Base-by-base conservation (phyloP, 768 basidiomycete species). In the Suillus variegatus region DNA sequence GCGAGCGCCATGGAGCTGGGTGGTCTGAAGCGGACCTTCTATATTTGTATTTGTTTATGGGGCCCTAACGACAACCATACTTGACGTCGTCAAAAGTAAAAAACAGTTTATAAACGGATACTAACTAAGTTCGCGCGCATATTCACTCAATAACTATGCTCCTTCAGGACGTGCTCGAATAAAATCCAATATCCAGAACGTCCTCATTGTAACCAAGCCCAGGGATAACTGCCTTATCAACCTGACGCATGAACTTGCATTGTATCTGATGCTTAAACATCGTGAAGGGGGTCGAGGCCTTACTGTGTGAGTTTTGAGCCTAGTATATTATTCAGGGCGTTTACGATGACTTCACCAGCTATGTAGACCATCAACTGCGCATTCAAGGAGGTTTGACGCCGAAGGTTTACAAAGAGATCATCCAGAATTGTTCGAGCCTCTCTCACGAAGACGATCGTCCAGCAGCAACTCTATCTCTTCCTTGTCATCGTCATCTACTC, bases 201-300 rank as follows among this genome's bases (percentile, higher is more conserved):
- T 99, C 68, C 84, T 99, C 65, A 94, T 99, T 75, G 89, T 99
- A 70, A 99, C 97, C 54, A 99, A 99, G 78, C 97, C 97, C 46
- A 84, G 96, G 61, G 97, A 99, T 81, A 99, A 99, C 75, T 84
- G 94, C 62, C 87, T 99, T 61, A 98, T 99, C 82, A 90, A 92
- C 74, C 85, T 99, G 56, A 99, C 97, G 0, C 86, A 95, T 58
- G 90, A 99, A 74, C 85, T 99, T 41, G 95, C 97, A 0, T 80
- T 99, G 22, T 98, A 96, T 77, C 88, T 99, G 65, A 99, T 99
- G 97, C 81, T 89, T 65, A 97, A 92, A 78, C 87, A 81, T n/a
- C 82, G 85, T 18, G 80, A 82, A 57, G 86, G 87, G 22, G 74
- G 77, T 70, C 87, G 96, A 47, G 95, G 96, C 41, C 85, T 97